A percentile compares a stretch with the other conserved stretches of the same genome.
These are phyloP conservation scores for Hypsizygus ulmarius DNA, from an alignment of 1,284 basidiomycete species.

Conservation along the genomic window DNA sequence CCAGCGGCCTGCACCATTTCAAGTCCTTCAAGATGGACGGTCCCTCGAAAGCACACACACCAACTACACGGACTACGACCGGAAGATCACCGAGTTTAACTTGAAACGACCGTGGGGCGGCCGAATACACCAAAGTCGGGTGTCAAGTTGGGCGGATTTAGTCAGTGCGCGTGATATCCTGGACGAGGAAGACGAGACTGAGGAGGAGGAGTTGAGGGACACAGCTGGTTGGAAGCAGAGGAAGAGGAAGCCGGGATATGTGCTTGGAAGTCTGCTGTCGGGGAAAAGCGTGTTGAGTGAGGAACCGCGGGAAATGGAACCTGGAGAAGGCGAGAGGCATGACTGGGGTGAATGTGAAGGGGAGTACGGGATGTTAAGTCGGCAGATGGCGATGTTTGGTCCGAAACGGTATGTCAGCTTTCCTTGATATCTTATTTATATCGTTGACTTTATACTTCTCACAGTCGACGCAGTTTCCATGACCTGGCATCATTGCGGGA, in stretches of 20 bases:
- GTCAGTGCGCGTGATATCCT: constrained; percentile 37
- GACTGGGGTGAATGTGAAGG: constrained; percentile 18
- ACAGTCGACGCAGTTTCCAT: constrained; percentile 63
- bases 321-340: constrained; percentile 19
- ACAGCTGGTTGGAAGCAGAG: constrained; percentile 21
- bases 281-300: constrained; percentile 14
- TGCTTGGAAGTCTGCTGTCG: constrained; percentile 10
- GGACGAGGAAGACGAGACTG: constrained; percentile 16
- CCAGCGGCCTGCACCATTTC: constrained; percentile 41
- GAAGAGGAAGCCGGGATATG: constrained; percentile 5
- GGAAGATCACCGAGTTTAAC: constrained; percentile 46
- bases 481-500: constrained; percentile 46
- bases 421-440: not conserved
- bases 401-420: constrained; percentile 20
- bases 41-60: constrained; percentile 36
- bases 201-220: constrained; percentile 21
- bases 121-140: constrained; percentile 32
- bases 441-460: not conserved
- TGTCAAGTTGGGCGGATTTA: constrained; percentile 55
- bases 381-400: constrained; percentile 13
- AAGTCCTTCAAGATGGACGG: constrained; percentile 28
- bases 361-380: constrained; percentile 15
- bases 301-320: constrained; percentile 19
- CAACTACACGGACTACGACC: constrained; percentile 36
- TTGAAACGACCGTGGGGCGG: constrained; percentile 36